A percentile compares a stretch with the other conserved stretches of the same genome.
These are phyloP conservation scores for Zymoseptoria ardabiliae DNA, from an alignment of 2,329 filamentous ascomycete species.

Conservation along the genomic window DNA sequence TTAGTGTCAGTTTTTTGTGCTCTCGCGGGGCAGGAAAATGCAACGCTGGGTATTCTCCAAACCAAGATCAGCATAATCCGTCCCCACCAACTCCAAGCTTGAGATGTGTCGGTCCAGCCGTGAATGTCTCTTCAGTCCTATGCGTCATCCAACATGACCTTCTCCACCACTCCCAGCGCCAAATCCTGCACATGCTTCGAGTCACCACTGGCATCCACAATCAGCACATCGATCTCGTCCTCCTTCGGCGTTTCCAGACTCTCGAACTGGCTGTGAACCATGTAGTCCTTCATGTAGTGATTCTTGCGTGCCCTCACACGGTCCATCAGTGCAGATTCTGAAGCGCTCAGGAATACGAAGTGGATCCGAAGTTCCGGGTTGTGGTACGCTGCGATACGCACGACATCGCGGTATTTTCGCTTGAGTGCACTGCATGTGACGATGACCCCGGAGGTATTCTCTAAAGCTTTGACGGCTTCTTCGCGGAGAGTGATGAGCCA, in stretches of 20 bases:
- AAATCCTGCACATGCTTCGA: constrained; percentile 35
- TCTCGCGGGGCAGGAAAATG: not conserved
- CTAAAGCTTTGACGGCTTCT: constrained; percentile 33
- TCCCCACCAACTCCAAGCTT: not conserved
- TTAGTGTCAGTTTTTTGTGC: not conserved
- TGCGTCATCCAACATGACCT: constrained; percentile 24
- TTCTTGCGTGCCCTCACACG: constrained; percentile 68
- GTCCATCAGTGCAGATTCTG: constrained; percentile 65
- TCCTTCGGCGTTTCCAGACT: constrained; percentile 72
- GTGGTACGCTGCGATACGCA: constrained; percentile 43
- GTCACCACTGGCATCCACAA: constrained; percentile 40
- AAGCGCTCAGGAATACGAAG: constrained; percentile 83
- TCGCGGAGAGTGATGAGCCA: constrained; percentile 61
- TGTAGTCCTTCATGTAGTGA: constrained; percentile 92
- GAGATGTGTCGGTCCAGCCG: not conserved
- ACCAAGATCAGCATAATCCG: not conserved
- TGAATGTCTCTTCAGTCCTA: not conserved
- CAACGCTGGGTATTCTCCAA: not conserved
- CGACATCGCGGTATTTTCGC: constrained; percentile 83
- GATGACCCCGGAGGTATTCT: constrained; percentile 58
- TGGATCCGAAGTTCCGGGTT: constrained; percentile 53
- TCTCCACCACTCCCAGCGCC: constrained; percentile 34
- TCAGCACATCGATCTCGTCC: constrained; percentile 43
- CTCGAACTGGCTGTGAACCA: constrained; percentile 89
- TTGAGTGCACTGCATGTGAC: constrained; percentile 94